Percentiles rank a stretch among this genome's conserved stretches.
Evolutionary conservation across 2,329 filamentous ascomycete species (phyloP).

Genomic region (Diaporthe capsici): DNA sequence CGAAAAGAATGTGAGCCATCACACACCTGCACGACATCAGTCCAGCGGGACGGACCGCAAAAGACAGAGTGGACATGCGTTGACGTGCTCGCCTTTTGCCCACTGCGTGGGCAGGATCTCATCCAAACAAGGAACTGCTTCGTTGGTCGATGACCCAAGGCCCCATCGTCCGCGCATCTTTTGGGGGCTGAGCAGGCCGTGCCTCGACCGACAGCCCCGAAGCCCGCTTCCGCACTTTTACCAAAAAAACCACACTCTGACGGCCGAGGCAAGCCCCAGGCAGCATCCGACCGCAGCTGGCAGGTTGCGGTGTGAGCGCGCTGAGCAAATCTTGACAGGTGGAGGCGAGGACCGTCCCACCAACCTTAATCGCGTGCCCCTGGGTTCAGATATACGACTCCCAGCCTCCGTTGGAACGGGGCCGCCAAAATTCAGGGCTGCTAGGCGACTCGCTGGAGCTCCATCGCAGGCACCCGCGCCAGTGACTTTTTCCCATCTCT

Average conservation of each 20-base stretch:
- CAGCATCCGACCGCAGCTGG: conserved; percentile 17
- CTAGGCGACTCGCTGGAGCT: not conserved
- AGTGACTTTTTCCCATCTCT: not conserved
- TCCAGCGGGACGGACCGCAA: conserved; percentile 5
- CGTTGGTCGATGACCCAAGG: not conserved
- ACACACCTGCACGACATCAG: conserved; percentile 5
- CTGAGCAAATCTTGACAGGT: conserved; percentile 19
- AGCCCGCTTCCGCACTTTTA: not conserved
- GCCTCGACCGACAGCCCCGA: not conserved
- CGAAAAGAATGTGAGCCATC: conserved; percentile 16
- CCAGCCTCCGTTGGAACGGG: not conserved
- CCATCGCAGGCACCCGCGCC: not conserved
- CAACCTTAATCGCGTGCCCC: conserved; percentile 19
- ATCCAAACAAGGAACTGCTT: not conserved
- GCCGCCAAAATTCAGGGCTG: not conserved
- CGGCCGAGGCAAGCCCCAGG: not conserved
- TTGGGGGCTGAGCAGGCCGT: not conserved
- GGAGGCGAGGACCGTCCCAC: conserved; percentile 22
- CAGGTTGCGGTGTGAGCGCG: not conserved
- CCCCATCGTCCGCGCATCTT: not conserved
- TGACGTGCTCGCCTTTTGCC: not conserved
- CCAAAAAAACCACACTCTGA: not conserved
- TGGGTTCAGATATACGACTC: conserved; percentile 8
- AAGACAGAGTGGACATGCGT: not conserved
- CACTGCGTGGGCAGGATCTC: not conserved